Conservation (phyloP, 129 eudicot species). For the Ambrosia artemisiifolia region DNA sequence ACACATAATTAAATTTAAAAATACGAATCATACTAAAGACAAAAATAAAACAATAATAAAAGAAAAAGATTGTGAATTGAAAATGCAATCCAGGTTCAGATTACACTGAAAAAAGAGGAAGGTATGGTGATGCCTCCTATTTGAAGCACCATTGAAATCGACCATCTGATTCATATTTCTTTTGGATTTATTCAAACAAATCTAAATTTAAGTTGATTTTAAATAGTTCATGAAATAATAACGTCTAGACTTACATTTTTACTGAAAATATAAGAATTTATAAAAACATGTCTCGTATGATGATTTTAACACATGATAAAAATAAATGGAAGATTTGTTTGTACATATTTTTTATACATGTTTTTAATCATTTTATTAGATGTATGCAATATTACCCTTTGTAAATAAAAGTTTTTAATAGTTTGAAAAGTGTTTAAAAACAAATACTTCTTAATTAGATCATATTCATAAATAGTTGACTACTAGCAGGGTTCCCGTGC, state of each 20-base stretch:
- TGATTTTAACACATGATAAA: not conserved
- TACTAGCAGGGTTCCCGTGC: no score
- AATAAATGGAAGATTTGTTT: no score
- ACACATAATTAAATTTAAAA: no score
- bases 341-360: no score
- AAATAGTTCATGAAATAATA: not conserved
- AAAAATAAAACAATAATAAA: not conserved
- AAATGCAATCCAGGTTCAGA: constrained; percentile 29
- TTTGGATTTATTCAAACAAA: not conserved
- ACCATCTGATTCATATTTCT: constrained; percentile 10
- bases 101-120: constrained; percentile 25
- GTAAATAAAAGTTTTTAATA: not conserved
- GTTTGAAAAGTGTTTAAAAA: not conserved
- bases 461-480: no score
- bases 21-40: not conserved
- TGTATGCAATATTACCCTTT: not conserved
- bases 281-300: not conserved
- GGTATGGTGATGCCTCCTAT: constrained; percentile 26
- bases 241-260: not conserved
- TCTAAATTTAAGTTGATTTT: not conserved
- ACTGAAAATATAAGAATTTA: not conserved
- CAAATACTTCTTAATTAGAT: no score
- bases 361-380: not conserved
- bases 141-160: constrained; percentile 30
- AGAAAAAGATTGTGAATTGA: constrained; percentile 2